phyloP scores from a whole-genome alignment of 139 green algal genomes.

The Auxenochlorella protothecoides region DNA sequence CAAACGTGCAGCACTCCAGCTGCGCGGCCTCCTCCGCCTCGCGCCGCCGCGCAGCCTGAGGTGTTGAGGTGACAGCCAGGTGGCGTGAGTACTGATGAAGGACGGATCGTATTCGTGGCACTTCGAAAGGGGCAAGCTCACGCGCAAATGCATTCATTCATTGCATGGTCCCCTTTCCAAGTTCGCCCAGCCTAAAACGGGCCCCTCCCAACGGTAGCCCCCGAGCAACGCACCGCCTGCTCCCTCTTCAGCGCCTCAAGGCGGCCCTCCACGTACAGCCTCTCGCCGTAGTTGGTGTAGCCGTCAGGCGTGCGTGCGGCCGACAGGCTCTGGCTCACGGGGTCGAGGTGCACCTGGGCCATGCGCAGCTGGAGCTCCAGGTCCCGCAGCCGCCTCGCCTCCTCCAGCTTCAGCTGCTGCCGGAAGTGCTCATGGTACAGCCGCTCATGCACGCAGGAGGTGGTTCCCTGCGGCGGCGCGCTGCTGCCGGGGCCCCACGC shows the following conservation, averaged over 20 bases:
- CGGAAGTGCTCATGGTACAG: slow-evolving; percentile 46
- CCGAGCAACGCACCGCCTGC: slow-evolving; percentile 4
- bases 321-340: slow-evolving; percentile 58
- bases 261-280: slow-evolving; percentile 67
- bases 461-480: slow-evolving; percentile 1
- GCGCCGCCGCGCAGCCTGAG: slow-evolving; percentile 27
- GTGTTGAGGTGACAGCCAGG: too few relatives aligned
- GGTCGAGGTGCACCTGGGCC: slow-evolving; percentile 40
- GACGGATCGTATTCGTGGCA: too few relatives aligned
- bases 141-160: too few relatives aligned
- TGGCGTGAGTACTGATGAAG: too few relatives aligned
- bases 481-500: background rate
- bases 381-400: slow-evolving; percentile 31
- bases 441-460: slow-evolving; percentile 17
- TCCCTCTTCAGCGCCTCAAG: slow-evolving; percentile 35
- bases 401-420: slow-evolving; percentile 28
- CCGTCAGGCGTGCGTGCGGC: slow-evolving; percentile 32
- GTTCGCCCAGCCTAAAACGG: too few relatives aligned
- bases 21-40: slow-evolving; percentile 36
- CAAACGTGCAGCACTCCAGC: slow-evolving; percentile 57
- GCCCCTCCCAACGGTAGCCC: too few relatives aligned
- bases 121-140: too few relatives aligned
- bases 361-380: slow-evolving; percentile 23
- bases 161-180: too few relatives aligned
- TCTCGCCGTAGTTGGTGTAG: slow-evolving; percentile 70